Percentiles rank a stretch among this genome's conserved stretches.
Conservation (phyloP, 73 alveolate species). For the Paraurostyla sp. region DNA sequence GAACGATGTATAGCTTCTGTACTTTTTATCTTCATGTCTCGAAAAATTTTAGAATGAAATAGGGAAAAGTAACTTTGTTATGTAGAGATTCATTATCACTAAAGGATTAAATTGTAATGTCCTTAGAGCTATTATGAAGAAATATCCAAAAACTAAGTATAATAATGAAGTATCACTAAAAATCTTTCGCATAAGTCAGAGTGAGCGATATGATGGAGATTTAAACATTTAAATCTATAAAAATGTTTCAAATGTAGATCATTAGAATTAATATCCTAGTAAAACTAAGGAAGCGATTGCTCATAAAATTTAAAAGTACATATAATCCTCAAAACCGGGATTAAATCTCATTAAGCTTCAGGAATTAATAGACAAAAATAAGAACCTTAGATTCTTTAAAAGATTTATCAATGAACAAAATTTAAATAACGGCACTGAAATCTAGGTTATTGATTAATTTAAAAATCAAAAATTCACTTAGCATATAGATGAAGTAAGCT, state of each 20-base stretch:
- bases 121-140: not conserved
- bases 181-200: not conserved
- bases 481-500: not conserved
- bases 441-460: not conserved
- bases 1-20: not conserved
- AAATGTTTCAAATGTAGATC: too few species aligned
- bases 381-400: not conserved
- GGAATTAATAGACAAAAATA: not conserved
- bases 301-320: too few species aligned
- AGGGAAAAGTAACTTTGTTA: slow-evolving; percentile 12
- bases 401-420: not conserved
- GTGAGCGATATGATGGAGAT: slow-evolving; percentile 29
- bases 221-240: too few species aligned
- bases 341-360: not conserved
- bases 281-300: too few species aligned
- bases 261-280: too few species aligned
- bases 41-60: slow-evolving; percentile 6
- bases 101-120: slow-evolving; percentile 15
- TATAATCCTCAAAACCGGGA: not conserved
- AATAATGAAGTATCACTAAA: not conserved
- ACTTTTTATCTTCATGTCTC: not conserved
- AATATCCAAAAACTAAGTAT: not conserved
- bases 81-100: slow-evolving; percentile 8
- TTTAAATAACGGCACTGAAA: not conserved
- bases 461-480: slow-evolving; percentile 19